Base-by-base conservation (phyloP, 2,329 filamentous ascomycete genomes). In the Fusarium devonianum region DNA sequence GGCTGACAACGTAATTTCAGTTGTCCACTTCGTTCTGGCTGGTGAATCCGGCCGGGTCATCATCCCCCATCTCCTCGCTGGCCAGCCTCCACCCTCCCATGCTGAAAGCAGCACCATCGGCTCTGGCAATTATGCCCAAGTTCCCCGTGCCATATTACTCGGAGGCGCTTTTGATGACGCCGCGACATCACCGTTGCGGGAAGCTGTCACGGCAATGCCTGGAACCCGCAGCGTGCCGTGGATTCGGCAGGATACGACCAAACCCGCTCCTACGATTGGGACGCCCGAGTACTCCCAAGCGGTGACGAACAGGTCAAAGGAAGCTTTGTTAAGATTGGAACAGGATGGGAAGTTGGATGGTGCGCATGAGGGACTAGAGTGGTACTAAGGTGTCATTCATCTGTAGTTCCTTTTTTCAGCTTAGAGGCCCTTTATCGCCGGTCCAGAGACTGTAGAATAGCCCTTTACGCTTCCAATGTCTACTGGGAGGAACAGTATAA, bases 301-400 rank as follows among this genome's bases (percentile, higher is more conserved):
- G 0, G 53, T 59, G 47, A 45, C 49, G 1, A 38, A 17, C 14
- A 56, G 56, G 3, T 53, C 56, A 1, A 59, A 57, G 16, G 46
- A 60, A 2, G 47, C 56, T 4, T 11, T 60, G 3, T n/a, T 53
- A 5, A 21, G 17, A 22, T 36, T 49, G 12, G 26, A 54, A 4
- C 26, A 33, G 13, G 18, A 43, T 2, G 34, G 33, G 7, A 54
- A 60, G 10, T 12, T 56, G 8, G 23, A 58, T 21, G 46, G 55
- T 9, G 14, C 5, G 3, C 22, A 44, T 16, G 35, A 49, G n/a
- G 46, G 10, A 0, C 17, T 56, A 7, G 56, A 53, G 23, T 56
- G 56, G 56, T 59, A 60, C 14, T 56, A 39, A 30, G n/a, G n/a
- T n/a, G n/a, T n/a, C n/a, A n/a, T n/a, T n/a, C n/a, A 26, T 12